Evolutionary conservation across 2,329 filamentous ascomycete genomes (phyloP).

Genomic region (Trichophyton schoenleinii): DNA sequence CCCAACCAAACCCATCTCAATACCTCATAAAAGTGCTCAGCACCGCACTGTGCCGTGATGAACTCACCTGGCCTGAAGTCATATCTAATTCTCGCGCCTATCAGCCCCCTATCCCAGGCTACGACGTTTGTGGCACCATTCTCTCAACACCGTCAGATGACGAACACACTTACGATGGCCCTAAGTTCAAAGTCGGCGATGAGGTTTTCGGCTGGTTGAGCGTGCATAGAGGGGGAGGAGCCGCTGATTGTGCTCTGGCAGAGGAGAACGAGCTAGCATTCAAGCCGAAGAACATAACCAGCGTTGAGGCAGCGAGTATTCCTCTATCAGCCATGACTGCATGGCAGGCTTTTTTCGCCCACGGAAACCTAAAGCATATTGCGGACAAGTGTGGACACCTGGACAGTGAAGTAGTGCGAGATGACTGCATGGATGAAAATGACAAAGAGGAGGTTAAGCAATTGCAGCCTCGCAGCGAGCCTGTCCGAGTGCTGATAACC

Average conservation of each 20-base stretch:
- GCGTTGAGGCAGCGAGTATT: conserved; percentile 25
- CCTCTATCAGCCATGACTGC: conserved; percentile 30
- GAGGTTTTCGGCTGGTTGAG: conserved; percentile 29
- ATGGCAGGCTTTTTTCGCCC: conserved; percentile 31
- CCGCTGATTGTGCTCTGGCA: conserved; percentile 30
- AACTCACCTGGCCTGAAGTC: conserved; percentile 21
- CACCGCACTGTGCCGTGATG: conserved; percentile 29
- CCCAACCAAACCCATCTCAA: conserved; percentile 23
- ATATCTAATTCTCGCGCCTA: conserved; percentile 15
- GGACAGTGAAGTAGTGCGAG: not conserved
- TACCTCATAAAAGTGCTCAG: conserved; percentile 32
- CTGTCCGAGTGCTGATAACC: conserved; percentile 27
- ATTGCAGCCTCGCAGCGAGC: not conserved
- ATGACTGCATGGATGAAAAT: not conserved
- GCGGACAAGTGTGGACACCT: conserved; percentile 1
- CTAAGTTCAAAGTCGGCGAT: conserved; percentile 31
- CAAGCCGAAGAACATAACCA: conserved; percentile 27
- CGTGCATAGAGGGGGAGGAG: conserved; percentile 29
- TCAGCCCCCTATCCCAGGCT: conserved; percentile 22
- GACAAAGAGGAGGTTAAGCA: not conserved
- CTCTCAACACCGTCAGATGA: conserved; percentile 25
- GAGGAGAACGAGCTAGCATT: conserved; percentile 28
- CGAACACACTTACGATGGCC: conserved; percentile 20
- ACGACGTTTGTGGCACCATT: conserved; percentile 31
- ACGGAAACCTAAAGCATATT: conserved; percentile 23